Base-by-base conservation (phyloP, 1,284 basidiomycete genomes). In the Mycena citricolor region DNA sequence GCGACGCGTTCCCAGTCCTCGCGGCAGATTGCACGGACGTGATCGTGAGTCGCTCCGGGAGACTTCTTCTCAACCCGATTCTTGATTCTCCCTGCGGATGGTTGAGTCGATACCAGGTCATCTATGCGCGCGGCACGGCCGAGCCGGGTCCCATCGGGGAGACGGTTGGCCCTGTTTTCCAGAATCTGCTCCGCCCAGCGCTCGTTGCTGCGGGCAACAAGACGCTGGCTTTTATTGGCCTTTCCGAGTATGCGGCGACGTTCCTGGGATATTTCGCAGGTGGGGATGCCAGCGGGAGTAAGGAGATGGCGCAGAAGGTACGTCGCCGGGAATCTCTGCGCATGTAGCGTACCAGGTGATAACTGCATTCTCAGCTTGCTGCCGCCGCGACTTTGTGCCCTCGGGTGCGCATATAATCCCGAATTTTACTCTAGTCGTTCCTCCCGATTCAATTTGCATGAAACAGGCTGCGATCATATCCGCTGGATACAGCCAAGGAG, bases 261-360 rank as follows among this genome's bases (percentile, higher is more conserved):
- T 42, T 68, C 20, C 53, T 50, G 11, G 67, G 65, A 11, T 67
- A 64, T 49, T 42, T 68, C 29, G 59, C 56, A 16, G 66, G 66
- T 4, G 68, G 68, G 12, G 61, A 67, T 36, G 57, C 56, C 3
- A 48, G 44, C 8, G 68, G 66, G n/a, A 63, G 63, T 1, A 44
- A 47, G 11, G 62, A 58, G 6, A 69, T 69, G 68, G 49, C 49
- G 0, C 23, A 26, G 13, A 21, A 44, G 8, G 48, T 37, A 8
- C 17, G 42, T 29, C n/a, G n/a, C n/a, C n/a, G n/a, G n/a, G n/a
- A n/a, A n/a, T n/a, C n/a, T n/a, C n/a, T n/a, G n/a, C n/a, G n/a
- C n/a, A n/a, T n/a, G n/a, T n/a, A n/a, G 8, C 5, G 17, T 23
- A 30, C 8, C 14, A 11, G 6, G 4, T n/a, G 12, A 6, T 10